These are phyloP conservation scores for Monosporascus sp. DNA, from an alignment of 2,329 filamentous ascomycete species.

Conservation along the genomic window DNA sequence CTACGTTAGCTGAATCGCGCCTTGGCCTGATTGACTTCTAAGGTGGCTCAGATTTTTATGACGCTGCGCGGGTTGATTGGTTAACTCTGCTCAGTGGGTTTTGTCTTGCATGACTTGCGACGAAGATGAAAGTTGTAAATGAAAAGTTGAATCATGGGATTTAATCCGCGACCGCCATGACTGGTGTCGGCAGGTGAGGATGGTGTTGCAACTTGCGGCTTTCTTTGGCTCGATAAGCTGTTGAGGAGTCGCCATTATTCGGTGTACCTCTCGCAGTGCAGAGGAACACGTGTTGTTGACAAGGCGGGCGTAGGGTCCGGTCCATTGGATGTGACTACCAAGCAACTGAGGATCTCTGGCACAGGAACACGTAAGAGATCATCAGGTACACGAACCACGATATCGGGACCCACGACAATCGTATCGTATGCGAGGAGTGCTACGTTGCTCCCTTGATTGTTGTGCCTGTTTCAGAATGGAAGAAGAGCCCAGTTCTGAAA, in stretches of 20 bases:
- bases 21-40: background rate
- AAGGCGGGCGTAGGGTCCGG: background rate
- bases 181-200: background rate
- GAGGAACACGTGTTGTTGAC: background rate
- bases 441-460: background rate
- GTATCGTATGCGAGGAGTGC: background rate
- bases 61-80: background rate
- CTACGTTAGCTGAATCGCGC: background rate
- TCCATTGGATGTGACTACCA: background rate
- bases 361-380: slow-evolving; percentile 16
- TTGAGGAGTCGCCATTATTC: background rate
- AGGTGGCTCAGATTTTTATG: background rate
- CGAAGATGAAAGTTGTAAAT: background rate
- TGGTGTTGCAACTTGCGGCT: background rate
- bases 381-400: slow-evolving; percentile 21
- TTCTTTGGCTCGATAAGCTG: background rate
- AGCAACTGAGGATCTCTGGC: background rate
- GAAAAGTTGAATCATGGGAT: background rate
- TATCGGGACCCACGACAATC: slow-evolving; percentile 11
- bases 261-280: background rate
- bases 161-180: background rate
- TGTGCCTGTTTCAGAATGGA: background rate
- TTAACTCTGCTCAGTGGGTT: background rate
- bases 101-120: background rate
- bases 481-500: background rate